Percentiles rank a stretch among this genome's conserved stretches.
Conservation (phyloP, 352 stramenopile genomes). For the Elongisporangium senticosum region DNA sequence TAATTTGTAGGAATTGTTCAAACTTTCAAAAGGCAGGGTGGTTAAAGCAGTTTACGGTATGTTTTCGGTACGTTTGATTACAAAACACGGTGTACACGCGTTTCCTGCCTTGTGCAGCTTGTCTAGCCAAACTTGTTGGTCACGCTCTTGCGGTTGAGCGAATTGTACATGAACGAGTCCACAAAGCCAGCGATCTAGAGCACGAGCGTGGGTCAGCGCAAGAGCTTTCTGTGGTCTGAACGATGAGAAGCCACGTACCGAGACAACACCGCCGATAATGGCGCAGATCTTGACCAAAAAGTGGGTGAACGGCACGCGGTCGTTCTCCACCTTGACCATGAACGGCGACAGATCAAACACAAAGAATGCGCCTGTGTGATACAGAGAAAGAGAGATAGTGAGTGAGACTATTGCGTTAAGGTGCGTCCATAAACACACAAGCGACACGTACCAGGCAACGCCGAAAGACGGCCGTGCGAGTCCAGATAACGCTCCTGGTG, state of each 20-base stretch:
- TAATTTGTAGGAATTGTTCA: neutral
- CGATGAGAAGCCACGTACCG: slow-evolving; percentile 31
- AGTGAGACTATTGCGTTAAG: no score
- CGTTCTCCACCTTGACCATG: slow-evolving; percentile 83
- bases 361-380: slow-evolving; percentile 59
- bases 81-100: neutral
- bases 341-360: slow-evolving; percentile 84
- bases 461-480: slow-evolving; percentile 53
- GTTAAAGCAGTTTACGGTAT: neutral
- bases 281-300: slow-evolving; percentile 84
- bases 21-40: neutral
- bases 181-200: slow-evolving; percentile 81
- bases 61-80: neutral
- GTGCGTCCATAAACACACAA: no score
- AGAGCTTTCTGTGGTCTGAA: neutral
- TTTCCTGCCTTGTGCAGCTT: neutral
- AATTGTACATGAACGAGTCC: slow-evolving; percentile 86
- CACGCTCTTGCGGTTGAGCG: slow-evolving; percentile 48
- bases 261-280: slow-evolving; percentile 79
- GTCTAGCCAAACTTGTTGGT: slow-evolving; percentile 28
- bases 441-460: slow-evolving; percentile 41
- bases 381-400: neutral
- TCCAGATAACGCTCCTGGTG: slow-evolving; percentile 75
- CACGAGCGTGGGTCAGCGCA: neutral
- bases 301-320: slow-evolving; percentile 73